phyloP scores from a whole-genome alignment of 2,329 filamentous ascomycete genomes.

The Botrytis aclada region DNA sequence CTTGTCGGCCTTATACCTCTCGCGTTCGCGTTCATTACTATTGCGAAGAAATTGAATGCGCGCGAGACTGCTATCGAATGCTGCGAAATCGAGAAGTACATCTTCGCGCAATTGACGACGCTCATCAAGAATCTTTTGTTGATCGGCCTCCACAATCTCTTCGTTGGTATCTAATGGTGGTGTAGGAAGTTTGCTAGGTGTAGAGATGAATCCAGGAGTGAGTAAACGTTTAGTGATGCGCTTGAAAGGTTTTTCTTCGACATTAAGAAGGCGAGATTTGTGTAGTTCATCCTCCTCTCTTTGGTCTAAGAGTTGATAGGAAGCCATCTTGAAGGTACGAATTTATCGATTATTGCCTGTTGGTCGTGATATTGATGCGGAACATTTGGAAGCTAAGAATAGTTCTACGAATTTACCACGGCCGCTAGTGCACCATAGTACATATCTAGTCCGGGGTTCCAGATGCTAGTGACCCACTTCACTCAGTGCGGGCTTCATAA shows the following conservation, averaged over 20 bases:
- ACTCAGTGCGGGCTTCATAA: neutral
- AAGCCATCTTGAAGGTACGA: constrained; percentile 44
- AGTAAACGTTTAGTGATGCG: constrained; percentile 80
- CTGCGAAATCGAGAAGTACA: constrained; percentile 80
- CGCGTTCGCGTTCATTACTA: constrained; percentile 79
- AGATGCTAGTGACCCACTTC: neutral
- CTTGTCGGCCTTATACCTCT: constrained; percentile 79
- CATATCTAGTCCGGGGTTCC: constrained; percentile 3
- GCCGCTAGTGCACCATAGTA: constrained; percentile 10
- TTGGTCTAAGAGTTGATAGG: constrained; percentile 68
- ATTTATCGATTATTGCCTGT: neutral
- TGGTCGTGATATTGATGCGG: neutral
- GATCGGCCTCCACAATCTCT: constrained; percentile 44
- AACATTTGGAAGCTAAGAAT: neutral
- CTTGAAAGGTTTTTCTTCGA: constrained; percentile 91
- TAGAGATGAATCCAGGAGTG: constrained; percentile 60
- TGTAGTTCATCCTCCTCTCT: constrained; percentile 81
- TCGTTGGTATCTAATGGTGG: constrained; percentile 60
- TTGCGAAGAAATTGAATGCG: constrained; percentile 84
- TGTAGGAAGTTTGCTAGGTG: constrained; percentile 55
- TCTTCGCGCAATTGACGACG: constrained; percentile 76
- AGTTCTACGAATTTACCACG: constrained; percentile 3
- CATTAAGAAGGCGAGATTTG: constrained; percentile 78
- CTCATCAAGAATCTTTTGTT: constrained; percentile 51
- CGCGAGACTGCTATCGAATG: constrained; percentile 80